These are phyloP conservation scores for Moesziomyces aphidis DNA, from an alignment of 1,284 basidiomycete species.

Conservation along the genomic window DNA sequence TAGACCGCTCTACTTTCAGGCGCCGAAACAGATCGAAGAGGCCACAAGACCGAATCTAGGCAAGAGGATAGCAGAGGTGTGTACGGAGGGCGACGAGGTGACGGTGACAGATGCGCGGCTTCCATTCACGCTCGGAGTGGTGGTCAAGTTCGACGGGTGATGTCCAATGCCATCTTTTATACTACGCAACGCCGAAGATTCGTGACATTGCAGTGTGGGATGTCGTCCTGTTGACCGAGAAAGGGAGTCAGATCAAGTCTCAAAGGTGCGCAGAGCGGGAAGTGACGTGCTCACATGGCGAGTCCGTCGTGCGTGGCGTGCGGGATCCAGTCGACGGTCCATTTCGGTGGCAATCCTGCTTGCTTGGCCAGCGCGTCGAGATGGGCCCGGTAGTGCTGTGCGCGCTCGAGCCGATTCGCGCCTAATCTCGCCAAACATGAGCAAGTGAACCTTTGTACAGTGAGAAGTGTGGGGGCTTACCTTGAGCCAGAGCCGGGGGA, in stretches of 20 bases:
- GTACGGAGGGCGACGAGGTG: slow-evolving; percentile 80
- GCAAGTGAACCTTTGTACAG: not conserved
- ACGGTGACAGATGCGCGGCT: slow-evolving; percentile 87
- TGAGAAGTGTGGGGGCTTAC: slow-evolving; percentile 3
- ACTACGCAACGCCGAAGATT: slow-evolving; percentile 6
- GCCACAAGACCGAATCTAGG: slow-evolving; percentile 88
- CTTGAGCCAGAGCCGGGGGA: slow-evolving; percentile 40
- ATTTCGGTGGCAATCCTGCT: not conserved
- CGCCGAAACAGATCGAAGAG: slow-evolving; percentile 87
- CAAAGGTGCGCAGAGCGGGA: not conserved
- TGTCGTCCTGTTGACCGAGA: slow-evolving; percentile 6
- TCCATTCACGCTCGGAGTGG: slow-evolving; percentile 74
- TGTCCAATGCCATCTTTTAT: not conserved
- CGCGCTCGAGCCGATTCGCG: slow-evolving; percentile 20
- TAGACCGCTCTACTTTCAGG: slow-evolving; percentile 87
- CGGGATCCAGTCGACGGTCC: slow-evolving; percentile 38
- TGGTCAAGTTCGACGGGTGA: slow-evolving; percentile 19
- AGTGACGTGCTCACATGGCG: slow-evolving; percentile 31
- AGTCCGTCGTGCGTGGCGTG: slow-evolving; percentile 32
- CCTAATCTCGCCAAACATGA: slow-evolving; percentile 13
- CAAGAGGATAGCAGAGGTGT: slow-evolving; percentile 84
- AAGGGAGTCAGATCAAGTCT: not conserved
- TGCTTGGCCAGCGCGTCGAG: slow-evolving; percentile 8
- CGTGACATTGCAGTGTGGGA: slow-evolving; percentile 12
- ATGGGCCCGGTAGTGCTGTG: slow-evolving; percentile 32